phyloP scores from a whole-genome alignment of 1,139 yeast genomes.

The Diutina rugosa region DNA sequence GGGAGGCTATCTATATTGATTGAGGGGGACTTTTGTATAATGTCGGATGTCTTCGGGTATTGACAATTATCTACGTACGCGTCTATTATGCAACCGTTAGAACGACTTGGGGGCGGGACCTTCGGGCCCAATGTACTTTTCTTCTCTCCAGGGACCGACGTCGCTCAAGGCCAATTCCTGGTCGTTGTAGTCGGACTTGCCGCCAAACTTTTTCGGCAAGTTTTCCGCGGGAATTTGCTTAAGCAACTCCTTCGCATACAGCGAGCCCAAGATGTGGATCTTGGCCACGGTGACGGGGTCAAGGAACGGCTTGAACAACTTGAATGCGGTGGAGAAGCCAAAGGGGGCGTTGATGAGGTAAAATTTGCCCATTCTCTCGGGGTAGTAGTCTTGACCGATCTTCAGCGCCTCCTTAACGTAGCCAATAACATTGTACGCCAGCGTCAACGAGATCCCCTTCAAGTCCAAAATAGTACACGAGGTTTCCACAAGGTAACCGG shows the following conservation, averaged over 20 bases:
- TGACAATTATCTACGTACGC: background rate
- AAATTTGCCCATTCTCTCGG: conserved; percentile 99
- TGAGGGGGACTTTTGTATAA: background rate
- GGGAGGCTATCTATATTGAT: no score
- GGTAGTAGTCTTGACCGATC: conserved; percentile 94
- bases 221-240: conserved; percentile 91
- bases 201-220: conserved; percentile 86
- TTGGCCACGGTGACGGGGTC: conserved; percentile 98
- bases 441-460: conserved; percentile 78
- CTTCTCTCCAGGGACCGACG: conserved; percentile 95
- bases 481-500: conserved; percentile 74
- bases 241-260: conserved; percentile 69
- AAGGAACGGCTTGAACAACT: conserved; percentile 79
- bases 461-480: conserved; percentile 92
- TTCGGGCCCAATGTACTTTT: conserved; percentile 71
- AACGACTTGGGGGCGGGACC: conserved; percentile 68
- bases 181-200: conserved; percentile 43
- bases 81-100: conserved; percentile 2
- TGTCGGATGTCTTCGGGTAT: background rate
- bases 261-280: conserved; percentile 74
- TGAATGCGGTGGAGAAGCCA: conserved; percentile 91
- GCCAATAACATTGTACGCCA: conserved; percentile 75
- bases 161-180: conserved; percentile 84
- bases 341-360: conserved; percentile 94
- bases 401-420: conserved; percentile 88